Evolutionary conservation across 2,329 filamentous ascomycete genomes (phyloP).

Genomic region (Epichloe uncinata): DNA sequence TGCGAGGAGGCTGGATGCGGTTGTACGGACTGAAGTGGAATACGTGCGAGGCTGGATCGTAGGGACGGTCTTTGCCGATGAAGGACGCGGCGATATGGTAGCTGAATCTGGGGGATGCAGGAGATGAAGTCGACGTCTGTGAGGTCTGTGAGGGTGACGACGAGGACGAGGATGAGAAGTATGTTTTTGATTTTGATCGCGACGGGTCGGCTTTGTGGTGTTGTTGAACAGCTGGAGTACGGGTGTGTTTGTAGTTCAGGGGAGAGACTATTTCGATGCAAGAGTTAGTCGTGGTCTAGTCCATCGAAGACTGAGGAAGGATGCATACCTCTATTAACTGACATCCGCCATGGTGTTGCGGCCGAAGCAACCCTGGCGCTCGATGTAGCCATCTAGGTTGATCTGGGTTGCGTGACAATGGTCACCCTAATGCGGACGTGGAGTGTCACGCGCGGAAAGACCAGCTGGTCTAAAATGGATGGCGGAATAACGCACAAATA

Average conservation of each 20-base stretch:
- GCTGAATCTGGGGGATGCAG: constrained; percentile 32
- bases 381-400: constrained; percentile 5
- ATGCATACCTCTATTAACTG: constrained; percentile 6
- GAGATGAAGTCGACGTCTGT: constrained; percentile 10
- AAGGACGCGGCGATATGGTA: constrained; percentile 66
- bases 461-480: not conserved
- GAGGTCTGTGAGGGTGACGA: constrained; percentile 1
- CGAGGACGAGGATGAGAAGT: constrained; percentile 6
- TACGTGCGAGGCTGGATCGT: constrained; percentile 53
- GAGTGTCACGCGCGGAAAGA: not conserved
- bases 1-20: constrained; percentile 36
- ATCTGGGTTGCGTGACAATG: constrained; percentile 5
- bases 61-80: constrained; percentile 56
- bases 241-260: not conserved
- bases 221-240: not conserved
- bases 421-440: not conserved
- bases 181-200: not conserved
- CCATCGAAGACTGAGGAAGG: not conserved
- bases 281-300: not conserved
- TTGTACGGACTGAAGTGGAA: constrained; percentile 60
- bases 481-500: not conserved
- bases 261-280: not conserved
- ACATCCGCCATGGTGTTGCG: constrained; percentile 9
- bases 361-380: constrained; percentile 9
- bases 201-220: not conserved